Evolutionary conservation across 1,284 basidiomycete species (phyloP), one percentile per base, ranked within the genome.

Genomic region (Ceratobasidium sp.): DNA sequence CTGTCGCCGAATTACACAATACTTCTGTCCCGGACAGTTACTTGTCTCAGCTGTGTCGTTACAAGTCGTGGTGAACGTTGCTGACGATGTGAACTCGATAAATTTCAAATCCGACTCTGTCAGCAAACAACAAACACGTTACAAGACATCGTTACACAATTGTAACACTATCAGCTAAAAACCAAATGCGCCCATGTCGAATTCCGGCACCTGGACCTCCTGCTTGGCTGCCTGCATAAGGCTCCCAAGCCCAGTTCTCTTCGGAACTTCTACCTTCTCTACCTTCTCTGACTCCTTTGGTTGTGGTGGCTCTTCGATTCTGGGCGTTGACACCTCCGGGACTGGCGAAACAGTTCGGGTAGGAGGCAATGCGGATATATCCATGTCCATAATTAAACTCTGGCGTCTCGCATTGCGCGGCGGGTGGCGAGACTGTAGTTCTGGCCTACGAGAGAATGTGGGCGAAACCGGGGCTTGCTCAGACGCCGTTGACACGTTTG

Each of bases 141-240:
- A 48, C 23, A 65, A 10, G 26, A 39, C 3, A 5, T n/a, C 55
- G 34, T 41, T 28, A 60, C 58, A 21, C 16, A n/a, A 34, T 14
- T 23, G 26, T 62, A 46, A 48, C 60, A 26, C 55, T 23, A 18
- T 43, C n/a, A n/a, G n/a, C 65, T 64, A 74, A 60, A 72, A 84
- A 75, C 83, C 86, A 78, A 92, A 94, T n/a, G 87, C 86, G 79
- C 83, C 84, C 88, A 96, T 93, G 79, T 92, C 87, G 78, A 95
- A 93, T 78, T 95, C 94, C 4, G 93, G 91, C 60, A 94, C 90
- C 77, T 91, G 85, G 34, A 93, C 86, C 79, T 94, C 90, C 76
- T 92, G 89, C 78, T 92, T 94, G n/a, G 94, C 94, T 12, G 91
- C 87, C 82, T 92, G 93, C 82, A 96, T 90, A 77, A 96, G 80